These are phyloP conservation scores for Hydnum rufescens DNA, from an alignment of 768 basidiomycete species.

Conservation along the genomic window DNA sequence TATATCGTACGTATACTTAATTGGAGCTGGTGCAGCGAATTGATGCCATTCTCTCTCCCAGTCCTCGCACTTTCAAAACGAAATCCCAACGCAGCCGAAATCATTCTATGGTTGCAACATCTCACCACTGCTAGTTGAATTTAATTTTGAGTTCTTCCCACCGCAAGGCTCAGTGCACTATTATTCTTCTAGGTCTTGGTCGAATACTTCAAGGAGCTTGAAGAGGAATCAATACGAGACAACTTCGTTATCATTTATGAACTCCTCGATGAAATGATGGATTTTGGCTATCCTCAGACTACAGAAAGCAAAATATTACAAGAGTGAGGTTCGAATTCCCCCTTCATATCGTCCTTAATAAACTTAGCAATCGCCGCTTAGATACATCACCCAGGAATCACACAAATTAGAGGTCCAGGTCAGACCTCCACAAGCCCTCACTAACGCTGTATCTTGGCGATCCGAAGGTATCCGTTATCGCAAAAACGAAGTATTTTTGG, in stretches of 20 bases:
- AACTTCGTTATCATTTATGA: slow-evolving; percentile 99
- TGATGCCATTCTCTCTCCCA: slow-evolving; percentile 18
- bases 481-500: slow-evolving; percentile 98
- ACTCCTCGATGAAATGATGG: slow-evolving; percentile 99
- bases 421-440: slow-evolving; percentile 88
- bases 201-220: slow-evolving; percentile 98
- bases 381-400: slow-evolving; percentile 96
- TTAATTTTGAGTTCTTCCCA: background rate
- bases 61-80: slow-evolving; percentile 91
- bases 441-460: slow-evolving; percentile 96
- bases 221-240: slow-evolving; percentile 96
- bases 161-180: background rate
- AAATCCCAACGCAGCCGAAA: slow-evolving; percentile 89
- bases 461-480: slow-evolving; percentile 93
- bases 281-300: slow-evolving; percentile 97
- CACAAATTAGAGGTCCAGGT: slow-evolving; percentile 90
- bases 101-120: slow-evolving; percentile 90
- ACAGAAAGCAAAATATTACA: slow-evolving; percentile 98
- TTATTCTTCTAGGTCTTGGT: slow-evolving; percentile 46
- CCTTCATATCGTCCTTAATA: background rate
- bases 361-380: slow-evolving; percentile 15
- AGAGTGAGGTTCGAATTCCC: slow-evolving; percentile 35
- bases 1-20: slow-evolving; percentile 62
- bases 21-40: too few relatives aligned
- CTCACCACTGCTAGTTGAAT: slow-evolving; percentile 30